These are phyloP conservation scores for Madurella fahalii DNA, from an alignment of 2,329 filamentous ascomycete species.

Conservation along the genomic window DNA sequence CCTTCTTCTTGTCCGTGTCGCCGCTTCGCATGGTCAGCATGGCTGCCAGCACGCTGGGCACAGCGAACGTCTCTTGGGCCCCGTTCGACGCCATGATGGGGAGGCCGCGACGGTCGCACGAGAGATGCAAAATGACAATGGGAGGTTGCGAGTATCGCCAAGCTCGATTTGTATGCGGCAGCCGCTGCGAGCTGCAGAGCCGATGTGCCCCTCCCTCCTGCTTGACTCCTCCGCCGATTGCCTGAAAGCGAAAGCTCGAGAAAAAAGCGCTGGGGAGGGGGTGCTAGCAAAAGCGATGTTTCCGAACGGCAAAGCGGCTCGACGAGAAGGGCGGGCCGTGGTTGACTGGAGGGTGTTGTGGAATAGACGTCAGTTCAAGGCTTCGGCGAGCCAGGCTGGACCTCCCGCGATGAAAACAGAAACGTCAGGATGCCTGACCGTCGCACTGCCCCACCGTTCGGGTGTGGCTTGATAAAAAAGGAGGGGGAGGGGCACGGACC, in stretches of 20 bases:
- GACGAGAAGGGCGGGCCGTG: not conserved
- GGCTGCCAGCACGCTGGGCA: constrained; percentile 72
- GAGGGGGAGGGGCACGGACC: constrained; percentile 21
- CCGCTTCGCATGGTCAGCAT: constrained; percentile 88
- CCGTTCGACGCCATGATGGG: constrained; percentile 65
- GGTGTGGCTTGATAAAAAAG: constrained; percentile 14
- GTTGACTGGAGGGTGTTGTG: too few species aligned
- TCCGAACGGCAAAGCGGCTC: not conserved
- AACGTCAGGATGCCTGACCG: constrained; percentile 23
- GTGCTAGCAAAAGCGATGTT: not conserved
- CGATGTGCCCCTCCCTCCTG: constrained; percentile 20
- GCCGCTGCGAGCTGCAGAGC: constrained; percentile 6
- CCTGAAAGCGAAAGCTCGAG: constrained; percentile 4
- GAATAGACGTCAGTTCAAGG: not conserved
- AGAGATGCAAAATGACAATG: not conserved
- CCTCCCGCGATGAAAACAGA: constrained; percentile 12
- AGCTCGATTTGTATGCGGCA: constrained; percentile 1
- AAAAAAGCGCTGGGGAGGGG: constrained; percentile 6
- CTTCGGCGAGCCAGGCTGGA: constrained; percentile 7
- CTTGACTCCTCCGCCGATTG: constrained; percentile 8
- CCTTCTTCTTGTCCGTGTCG: constrained; percentile 79
- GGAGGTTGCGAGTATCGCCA: not conserved
- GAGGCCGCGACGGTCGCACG: constrained; percentile 1
- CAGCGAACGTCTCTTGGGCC: constrained; percentile 68
- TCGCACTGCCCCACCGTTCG: constrained; percentile 17